These are phyloP conservation scores for Mortierella sp. DNA, from an alignment of 371 early-diverging fungal genomes.

Conservation along the genomic window DNA sequence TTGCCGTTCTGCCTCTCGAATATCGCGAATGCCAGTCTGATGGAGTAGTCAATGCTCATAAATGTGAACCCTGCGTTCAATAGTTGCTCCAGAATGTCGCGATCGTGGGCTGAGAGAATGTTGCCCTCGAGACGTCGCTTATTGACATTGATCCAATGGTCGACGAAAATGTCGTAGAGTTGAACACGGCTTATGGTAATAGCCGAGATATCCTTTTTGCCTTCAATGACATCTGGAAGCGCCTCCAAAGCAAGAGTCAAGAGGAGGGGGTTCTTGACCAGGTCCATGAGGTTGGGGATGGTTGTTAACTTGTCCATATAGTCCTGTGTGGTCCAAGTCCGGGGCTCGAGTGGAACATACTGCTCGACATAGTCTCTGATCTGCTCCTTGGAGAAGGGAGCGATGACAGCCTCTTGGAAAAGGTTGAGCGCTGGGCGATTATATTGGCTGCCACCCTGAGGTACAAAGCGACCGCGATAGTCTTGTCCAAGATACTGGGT, in stretches of 20 bases:
- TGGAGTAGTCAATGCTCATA: neutral
- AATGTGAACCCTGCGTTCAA: neutral
- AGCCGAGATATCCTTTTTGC: neutral
- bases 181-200: neutral
- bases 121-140: neutral
- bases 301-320: neutral
- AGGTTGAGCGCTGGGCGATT: neutral
- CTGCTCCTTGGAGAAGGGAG: neutral
- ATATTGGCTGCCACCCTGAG: neutral
- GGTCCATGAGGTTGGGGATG: neutral
- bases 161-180: neutral
- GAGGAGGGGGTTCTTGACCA: neutral
- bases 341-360: neutral
- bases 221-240: neutral
- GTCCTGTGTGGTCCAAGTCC: neutral
- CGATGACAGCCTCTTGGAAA: neutral
- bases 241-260: neutral
- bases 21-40: neutral
- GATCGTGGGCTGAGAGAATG: neutral
- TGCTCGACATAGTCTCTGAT: neutral
- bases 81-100: neutral
- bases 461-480: neutral
- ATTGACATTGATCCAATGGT: neutral
- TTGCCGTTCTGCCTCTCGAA: slow-evolving; percentile 8
- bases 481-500: neutral